These are phyloP conservation scores for Beauveria asiatica DNA, from an alignment of 2,329 filamentous ascomycete species.

Conservation along the genomic window DNA sequence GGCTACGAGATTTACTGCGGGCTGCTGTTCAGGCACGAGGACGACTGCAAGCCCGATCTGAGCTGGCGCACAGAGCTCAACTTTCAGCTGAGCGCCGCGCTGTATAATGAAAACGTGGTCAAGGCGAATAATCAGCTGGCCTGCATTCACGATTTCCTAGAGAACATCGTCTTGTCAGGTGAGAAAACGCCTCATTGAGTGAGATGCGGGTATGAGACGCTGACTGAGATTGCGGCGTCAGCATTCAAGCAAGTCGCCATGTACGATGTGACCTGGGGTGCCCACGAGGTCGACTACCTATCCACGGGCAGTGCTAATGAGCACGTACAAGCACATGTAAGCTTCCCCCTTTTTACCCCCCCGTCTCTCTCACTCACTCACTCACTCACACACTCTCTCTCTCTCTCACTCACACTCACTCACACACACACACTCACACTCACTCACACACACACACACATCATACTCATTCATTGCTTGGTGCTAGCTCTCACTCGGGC, in stretches of 20 bases:
- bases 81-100: neutral
- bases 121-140: constrained; percentile 1
- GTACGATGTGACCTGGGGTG: constrained; percentile 4
- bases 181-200: neutral
- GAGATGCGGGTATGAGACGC: neutral
- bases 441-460: too few species aligned
- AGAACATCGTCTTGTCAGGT: constrained; percentile 1
- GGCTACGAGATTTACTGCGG: constrained; percentile 2
- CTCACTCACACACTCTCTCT: too few species aligned
- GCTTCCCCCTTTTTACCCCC: neutral
- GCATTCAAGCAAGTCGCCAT: neutral
- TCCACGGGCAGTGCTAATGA: neutral
- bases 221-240: neutral
- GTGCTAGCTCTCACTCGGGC: neutral
- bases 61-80: constrained; percentile 1
- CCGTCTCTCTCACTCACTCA: too few species aligned
- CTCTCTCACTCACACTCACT: too few species aligned
- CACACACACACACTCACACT: too few species aligned
- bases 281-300: neutral
- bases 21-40: neutral
- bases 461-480: too few species aligned
- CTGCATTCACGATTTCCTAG: constrained; percentile 5
- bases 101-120: neutral
- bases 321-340: neutral
- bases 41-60: neutral